These are phyloP conservation scores for Tolypocladium ovalisporum DNA, from an alignment of 2,329 filamentous ascomycete genomes.

Conservation along the genomic window DNA sequence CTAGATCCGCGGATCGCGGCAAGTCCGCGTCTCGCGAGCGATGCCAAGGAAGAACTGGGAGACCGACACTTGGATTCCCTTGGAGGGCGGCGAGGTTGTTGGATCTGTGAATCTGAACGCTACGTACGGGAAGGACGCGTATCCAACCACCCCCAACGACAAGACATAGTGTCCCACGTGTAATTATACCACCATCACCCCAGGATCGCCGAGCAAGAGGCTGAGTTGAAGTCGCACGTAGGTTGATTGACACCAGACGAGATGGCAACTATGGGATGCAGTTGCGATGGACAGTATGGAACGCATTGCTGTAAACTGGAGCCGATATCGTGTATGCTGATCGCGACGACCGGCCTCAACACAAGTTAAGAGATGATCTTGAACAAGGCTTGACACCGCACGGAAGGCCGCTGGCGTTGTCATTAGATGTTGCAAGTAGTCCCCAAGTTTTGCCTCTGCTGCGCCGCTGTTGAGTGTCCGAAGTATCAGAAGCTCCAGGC, in stretches of 20 bases:
- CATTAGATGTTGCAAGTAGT: too few relatives aligned
- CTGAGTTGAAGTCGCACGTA: background rate
- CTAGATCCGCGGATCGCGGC: constrained; percentile 50
- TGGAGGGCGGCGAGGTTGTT: constrained; percentile 43
- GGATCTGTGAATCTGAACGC: constrained; percentile 44
- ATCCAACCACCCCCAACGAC: constrained; percentile 31
- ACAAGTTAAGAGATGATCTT: too few relatives aligned
- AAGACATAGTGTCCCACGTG: constrained; percentile 17
- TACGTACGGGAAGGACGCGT: constrained; percentile 47
- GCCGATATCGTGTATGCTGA: too few relatives aligned
- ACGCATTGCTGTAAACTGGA: too few relatives aligned
- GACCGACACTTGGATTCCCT: constrained; percentile 48
- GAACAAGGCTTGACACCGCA: too few relatives aligned
- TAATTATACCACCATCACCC: constrained; percentile 5
- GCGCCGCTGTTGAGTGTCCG: too few relatives aligned
- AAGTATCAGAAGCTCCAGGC: too few relatives aligned
- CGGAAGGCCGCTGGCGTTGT: too few relatives aligned
- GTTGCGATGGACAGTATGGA: background rate
- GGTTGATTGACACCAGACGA: background rate
- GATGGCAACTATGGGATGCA: background rate
- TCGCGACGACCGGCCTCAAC: too few relatives aligned
- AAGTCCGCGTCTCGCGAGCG: constrained; percentile 37
- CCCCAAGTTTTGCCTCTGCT: too few relatives aligned
- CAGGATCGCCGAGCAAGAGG: constrained; percentile 4
- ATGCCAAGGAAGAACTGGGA: constrained; percentile 23